Evolutionary conservation across 2,329 filamentous ascomycete species (phyloP), one percentile per base, ranked within the genome.

Genomic region (Cordyceps militaris): DNA sequence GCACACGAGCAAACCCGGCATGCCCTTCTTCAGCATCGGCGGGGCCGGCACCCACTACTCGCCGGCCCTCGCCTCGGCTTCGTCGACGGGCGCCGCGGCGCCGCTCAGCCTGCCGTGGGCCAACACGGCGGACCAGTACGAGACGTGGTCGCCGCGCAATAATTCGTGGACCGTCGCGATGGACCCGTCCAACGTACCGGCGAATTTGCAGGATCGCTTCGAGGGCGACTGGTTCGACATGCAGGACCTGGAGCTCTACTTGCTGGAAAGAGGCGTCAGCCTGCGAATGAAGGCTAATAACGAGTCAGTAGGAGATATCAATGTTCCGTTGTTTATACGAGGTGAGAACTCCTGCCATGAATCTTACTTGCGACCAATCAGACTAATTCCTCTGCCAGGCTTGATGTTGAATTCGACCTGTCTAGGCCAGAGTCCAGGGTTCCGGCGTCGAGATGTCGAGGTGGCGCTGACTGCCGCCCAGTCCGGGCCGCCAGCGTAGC

Each of bases 11-110:
- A 54, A 48, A 13, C 55, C 47, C 19, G 38, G 47, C 21, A 43
- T 62, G 51, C 85, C 86, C 0, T 84, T 86, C 58, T 76, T 84
- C 42, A 75, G 83, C 61, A 72, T 89, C 42, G 86, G 86, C 3
- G 85, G 85, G 3, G 80, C 85, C 0, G 86, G 86, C 0, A 85
- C 83, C 0, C 61, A 62, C 46, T 62, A 59, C 38, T 57, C 55
- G 19, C 55, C 55, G 14, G 47, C 23, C 10, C 23, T 57, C 13
- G 24, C 46, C n/a, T 34, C 55, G 16, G 21, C 46, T 11, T 19
- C 59, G 14, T 53, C 50, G 55, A 32, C 24, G 14, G 43, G 8
- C 32, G 40, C 24, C 23, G 8, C 48, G 16, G 6, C 52, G 49
- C n/a, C 28, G 26, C 54, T 57, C 28, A 43, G 46, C 9, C 47